Evolutionary conservation across 2,329 filamentous ascomycete genomes (phyloP).

Genomic region (Nemania abortiva): DNA sequence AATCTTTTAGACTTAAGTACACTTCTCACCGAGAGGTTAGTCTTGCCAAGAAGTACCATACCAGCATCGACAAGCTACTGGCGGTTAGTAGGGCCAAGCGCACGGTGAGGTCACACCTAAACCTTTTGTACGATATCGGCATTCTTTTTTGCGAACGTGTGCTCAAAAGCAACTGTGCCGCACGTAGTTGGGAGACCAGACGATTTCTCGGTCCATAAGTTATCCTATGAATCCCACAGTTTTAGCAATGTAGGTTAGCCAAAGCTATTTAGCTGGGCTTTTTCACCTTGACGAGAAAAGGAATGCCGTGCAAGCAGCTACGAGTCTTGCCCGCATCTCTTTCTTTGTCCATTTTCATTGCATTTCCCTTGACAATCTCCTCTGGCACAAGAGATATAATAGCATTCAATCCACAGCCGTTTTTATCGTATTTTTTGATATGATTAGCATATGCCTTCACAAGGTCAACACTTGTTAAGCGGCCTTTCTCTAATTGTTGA

Average conservation of each 20-base stretch:
- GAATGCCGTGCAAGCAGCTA: slow-evolving; percentile 6
- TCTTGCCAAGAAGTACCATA: slow-evolving; percentile 9
- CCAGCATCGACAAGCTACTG: slow-evolving; percentile 8
- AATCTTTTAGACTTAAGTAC: no score
- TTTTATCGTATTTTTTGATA: neutral
- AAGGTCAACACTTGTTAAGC: slow-evolving; percentile 7
- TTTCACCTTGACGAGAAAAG: slow-evolving; percentile 8
- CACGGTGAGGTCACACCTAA: neutral
- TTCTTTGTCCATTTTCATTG: neutral
- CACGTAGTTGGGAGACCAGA: slow-evolving; percentile 1
- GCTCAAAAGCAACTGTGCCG: neutral
- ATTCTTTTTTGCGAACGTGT: slow-evolving; percentile 11
- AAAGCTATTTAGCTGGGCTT: neutral
- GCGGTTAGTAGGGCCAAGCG: neutral
- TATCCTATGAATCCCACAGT: no score
- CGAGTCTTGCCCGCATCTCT: neutral
- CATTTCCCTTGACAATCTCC: neutral
- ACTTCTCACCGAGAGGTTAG: slow-evolving; percentile 3
- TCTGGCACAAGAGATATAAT: slow-evolving; percentile 4
- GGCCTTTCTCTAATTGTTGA: neutral
- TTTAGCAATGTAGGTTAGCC: no score
- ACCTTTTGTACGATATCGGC: neutral
- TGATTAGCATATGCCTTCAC: neutral
- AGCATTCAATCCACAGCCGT: neutral
- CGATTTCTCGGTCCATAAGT: slow-evolving; percentile 2